Evolutionary conservation across 1,284 basidiomycete species (phyloP).

Genomic region (Sporisorium exsertum): DNA sequence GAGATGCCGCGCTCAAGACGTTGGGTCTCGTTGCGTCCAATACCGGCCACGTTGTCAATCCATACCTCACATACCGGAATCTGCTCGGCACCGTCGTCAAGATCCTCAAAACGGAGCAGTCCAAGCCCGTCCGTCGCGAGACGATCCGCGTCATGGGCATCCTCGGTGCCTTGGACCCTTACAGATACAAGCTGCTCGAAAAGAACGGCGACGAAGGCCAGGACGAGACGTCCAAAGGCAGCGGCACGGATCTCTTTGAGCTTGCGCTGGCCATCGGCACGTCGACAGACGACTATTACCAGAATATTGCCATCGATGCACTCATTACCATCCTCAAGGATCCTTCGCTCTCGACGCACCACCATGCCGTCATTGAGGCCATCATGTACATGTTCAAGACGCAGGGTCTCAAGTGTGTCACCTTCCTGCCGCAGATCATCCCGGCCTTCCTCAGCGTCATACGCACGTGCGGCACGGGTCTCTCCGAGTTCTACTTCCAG

Average conservation of each 20-base stretch:
- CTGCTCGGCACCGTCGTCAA: slow-evolving; percentile 87
- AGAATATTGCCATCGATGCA: slow-evolving; percentile 92
- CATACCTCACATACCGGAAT: slow-evolving; percentile 90
- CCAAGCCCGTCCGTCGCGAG: slow-evolving; percentile 79
- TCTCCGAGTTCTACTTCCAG: slow-evolving; percentile 94
- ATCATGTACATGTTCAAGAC: slow-evolving; percentile 99
- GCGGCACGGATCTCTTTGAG: slow-evolving; percentile 74
- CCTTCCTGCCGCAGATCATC: slow-evolving; percentile 94
- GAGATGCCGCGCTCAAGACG: slow-evolving; percentile 93
- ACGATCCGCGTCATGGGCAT: slow-evolving; percentile 93
- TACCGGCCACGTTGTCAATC: slow-evolving; percentile 92
- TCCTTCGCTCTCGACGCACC: slow-evolving; percentile 72
- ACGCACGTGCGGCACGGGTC: slow-evolving; percentile 78
- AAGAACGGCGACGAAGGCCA: slow-evolving; percentile 79
- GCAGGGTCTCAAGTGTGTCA: slow-evolving; percentile 94
- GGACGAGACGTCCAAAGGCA: slow-evolving; percentile 71
- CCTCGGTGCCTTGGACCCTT: slow-evolving; percentile 96
- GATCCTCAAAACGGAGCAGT: slow-evolving; percentile 86
- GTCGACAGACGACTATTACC: slow-evolving; percentile 89
- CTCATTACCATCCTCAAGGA: slow-evolving; percentile 87
- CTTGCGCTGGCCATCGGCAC: slow-evolving; percentile 72
- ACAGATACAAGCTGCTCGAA: slow-evolving; percentile 85
- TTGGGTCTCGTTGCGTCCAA: slow-evolving; percentile 95
- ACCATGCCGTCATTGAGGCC: slow-evolving; percentile 90
- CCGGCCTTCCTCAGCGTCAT: slow-evolving; percentile 94